Conservation (phyloP, 306 rosid genomes). For the Adenanthera pavonina region DNA sequence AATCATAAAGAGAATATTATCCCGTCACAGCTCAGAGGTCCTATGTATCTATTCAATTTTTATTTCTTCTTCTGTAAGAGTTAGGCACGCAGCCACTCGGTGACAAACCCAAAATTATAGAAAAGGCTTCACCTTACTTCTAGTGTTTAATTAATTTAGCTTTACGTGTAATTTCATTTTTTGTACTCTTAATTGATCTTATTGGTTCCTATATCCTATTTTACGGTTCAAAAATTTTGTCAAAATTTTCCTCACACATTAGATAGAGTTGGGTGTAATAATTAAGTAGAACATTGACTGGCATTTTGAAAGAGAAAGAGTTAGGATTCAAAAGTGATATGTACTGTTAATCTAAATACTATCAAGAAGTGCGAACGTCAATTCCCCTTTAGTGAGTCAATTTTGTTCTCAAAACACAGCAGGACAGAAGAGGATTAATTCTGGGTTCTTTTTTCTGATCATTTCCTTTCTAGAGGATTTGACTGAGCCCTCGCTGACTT, state of each 20-base stretch:
- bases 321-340: neutral
- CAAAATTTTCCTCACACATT: neutral
- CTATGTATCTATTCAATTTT: slow-evolving; percentile 47
- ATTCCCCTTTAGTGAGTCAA: slow-evolving; percentile 33
- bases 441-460: slow-evolving; percentile 27
- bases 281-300: neutral
- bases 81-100: slow-evolving; percentile 34
- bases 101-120: slow-evolving; percentile 34
- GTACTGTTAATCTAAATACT: too few species aligned
- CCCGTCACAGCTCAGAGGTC: slow-evolving; percentile 43
- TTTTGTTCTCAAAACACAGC: slow-evolving; percentile 28
- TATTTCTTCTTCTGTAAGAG: slow-evolving; percentile 53
- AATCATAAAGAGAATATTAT: slow-evolving; percentile 52
- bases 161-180: neutral
- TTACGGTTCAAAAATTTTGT: neutral
- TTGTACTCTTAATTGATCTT: neutral
- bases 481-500: slow-evolving; percentile 39
- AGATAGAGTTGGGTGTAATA: neutral
- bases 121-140: neutral
- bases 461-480: slow-evolving; percentile 29
- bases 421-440: slow-evolving; percentile 42
- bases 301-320: neutral
- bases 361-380: slow-evolving; percentile 2
- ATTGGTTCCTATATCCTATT: neutral
- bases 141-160: neutral